A percentile compares a stretch with the other conserved stretches of the same genome.
These are phyloP conservation scores for Cystofilobasidium ferigula DNA, from an alignment of 768 basidiomycete species.

Conservation along the genomic window DNA sequence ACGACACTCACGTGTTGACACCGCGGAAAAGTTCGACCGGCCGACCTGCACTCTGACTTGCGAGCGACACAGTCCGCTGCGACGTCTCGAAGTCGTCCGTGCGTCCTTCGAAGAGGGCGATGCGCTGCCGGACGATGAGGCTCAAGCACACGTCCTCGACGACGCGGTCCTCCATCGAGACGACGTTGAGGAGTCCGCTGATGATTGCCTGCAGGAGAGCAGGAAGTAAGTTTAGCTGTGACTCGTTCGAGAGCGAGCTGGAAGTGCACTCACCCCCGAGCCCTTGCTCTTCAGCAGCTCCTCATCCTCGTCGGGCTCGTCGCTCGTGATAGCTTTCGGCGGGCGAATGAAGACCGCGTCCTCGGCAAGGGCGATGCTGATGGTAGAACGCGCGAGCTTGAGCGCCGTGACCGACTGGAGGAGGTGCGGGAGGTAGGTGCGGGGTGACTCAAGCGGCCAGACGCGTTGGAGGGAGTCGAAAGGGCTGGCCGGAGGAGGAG, in stretches of 20 bases:
- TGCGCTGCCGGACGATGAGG: background rate
- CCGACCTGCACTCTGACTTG: background rate
- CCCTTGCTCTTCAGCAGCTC: background rate
- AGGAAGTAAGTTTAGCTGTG: background rate
- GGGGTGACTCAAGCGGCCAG: background rate
- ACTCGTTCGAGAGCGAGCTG: background rate
- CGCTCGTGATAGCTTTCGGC: background rate
- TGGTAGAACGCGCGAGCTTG: background rate
- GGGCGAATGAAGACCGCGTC: background rate
- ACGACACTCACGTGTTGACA: background rate
- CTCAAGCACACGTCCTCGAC: background rate
- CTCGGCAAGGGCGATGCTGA: background rate
- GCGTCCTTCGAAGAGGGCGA: background rate
- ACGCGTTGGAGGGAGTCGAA: background rate
- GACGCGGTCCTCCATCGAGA: background rate
- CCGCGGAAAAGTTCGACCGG: background rate
- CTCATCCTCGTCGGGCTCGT: background rate
- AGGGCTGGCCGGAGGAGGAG: background rate
- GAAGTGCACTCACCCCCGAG: background rate
- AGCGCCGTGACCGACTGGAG: background rate
- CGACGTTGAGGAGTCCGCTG: background rate
- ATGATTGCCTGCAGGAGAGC: background rate
- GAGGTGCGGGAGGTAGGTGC: background rate
- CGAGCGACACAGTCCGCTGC: background rate
- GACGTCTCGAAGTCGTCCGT: background rate